Base-by-base conservation (phyloP, 148 eudicot species). In the Rhododendron simsii region DNA sequence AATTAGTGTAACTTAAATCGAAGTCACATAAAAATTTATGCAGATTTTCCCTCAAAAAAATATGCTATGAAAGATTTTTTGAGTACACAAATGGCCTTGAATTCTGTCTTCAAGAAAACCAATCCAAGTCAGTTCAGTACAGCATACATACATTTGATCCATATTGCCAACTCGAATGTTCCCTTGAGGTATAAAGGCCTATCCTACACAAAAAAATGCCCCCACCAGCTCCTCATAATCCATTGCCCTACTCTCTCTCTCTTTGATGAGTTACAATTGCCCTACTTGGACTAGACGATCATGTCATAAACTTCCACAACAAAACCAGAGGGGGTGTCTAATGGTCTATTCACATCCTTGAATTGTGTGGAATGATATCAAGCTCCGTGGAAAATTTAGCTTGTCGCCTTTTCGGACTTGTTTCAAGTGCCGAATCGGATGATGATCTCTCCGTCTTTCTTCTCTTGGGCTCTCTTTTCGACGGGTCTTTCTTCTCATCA, bases 401-500 rank as follows among this genome's bases (percentile, higher is more conserved):
- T 75, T 88, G 87, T 47, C 82, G 89, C 79, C 88, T 86, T 81
- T 51, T 84, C 9, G 87, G 82, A 26, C 35, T 86, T 74, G 80
- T 75, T 89, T 57, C 88, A 87, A 48, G 6, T 37, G 20, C 47
- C 39, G 23, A 78, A 78, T 86, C 92, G 26, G 86, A 74, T 18
- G 88, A 81, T 5, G 88, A 89, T 80, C 81, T 90, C 81, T 94
- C 96, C 2, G 81, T 57, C 85, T 91, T 94, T 82, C 87, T 87
- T 81, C 91, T 88, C 87, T 91, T 95, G 53, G 86, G 87, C 69
- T 88, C 90, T 76, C 90, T 91, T 61, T 88, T 91, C 44, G 94
- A 90, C 2, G 20, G 87, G 35, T 93, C 96, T 87, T 91, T 84
- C 89, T 93, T 97, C 88, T 94, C 95, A 39, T 97, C 99, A 21